Conservation (phyloP, 176 grass and related monocot species). For the Bothriochloa decipiens region DNA sequence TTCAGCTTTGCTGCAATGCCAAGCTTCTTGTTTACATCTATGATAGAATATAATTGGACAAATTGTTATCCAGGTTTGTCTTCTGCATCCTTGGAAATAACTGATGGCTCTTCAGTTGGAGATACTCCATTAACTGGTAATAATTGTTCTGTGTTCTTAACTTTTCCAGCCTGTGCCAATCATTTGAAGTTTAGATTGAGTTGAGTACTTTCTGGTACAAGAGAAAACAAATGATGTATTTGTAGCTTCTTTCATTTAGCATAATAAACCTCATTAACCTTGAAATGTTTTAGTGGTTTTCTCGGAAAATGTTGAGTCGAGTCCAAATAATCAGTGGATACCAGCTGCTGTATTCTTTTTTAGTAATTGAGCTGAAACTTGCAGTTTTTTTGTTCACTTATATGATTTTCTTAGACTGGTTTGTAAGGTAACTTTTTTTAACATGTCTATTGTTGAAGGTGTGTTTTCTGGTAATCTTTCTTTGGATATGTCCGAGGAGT, state of each 20-base stretch:
- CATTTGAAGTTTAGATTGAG: background rate
- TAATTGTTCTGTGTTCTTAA: constrained; percentile 19
- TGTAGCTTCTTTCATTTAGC: background rate
- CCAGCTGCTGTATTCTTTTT: background rate
- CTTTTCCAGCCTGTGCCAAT: background rate
- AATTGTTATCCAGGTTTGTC: constrained; percentile 70
- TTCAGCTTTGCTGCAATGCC: background rate
- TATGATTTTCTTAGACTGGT: constrained; percentile 14
- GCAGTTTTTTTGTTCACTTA: constrained; percentile 4
- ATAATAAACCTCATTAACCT: constrained; percentile 16
- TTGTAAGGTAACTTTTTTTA: background rate
- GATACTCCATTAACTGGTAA: constrained; percentile 73
- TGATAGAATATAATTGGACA: constrained; percentile 37
- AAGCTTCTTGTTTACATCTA: constrained; percentile 30
- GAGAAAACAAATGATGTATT: background rate
- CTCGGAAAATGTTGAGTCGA: background rate
- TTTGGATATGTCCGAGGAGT: too few relatives aligned
- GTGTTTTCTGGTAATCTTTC: too few relatives aligned
- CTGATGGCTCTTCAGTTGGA: constrained; percentile 45
- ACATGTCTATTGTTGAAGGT: too few relatives aligned
- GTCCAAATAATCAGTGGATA: constrained; percentile 7
- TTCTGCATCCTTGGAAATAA: constrained; percentile 86
- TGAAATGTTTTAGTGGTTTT: constrained; percentile 10
- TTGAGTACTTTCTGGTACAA: constrained; percentile 31
- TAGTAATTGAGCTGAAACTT: constrained; percentile 9